Conservation (phyloP, 441 rosid genomes). For the Adansonia madagascariensis region DNA sequence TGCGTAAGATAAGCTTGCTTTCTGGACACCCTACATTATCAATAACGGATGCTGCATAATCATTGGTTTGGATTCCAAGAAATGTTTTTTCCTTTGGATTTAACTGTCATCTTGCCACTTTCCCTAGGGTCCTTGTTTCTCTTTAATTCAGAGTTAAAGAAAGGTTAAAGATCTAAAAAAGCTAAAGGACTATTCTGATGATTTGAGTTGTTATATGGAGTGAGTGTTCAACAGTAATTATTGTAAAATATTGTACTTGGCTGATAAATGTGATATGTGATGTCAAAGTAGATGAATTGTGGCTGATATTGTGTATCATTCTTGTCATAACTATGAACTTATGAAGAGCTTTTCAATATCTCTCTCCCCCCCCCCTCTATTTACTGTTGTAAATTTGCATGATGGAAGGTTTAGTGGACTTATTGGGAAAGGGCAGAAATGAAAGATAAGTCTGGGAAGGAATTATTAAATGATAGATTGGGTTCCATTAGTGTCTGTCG, state of each 20-base stretch:
- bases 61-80: not conserved
- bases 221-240: not conserved
- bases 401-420: not conserved
- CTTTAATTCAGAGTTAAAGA: conserved; percentile 1
- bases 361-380: not conserved
- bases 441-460: not conserved
- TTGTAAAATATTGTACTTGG: not conserved
- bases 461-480: not conserved
- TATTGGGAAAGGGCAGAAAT: not conserved
- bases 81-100: not conserved
- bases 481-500: conserved; percentile 17
- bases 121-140: not conserved
- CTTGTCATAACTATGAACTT: not conserved
- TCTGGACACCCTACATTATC: not conserved
- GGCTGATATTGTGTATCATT: conserved; percentile 18
- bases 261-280: conserved; percentile 12
- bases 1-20: conserved; percentile 4
- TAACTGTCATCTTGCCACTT: not conserved
- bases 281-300: conserved; percentile 7
- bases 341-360: not conserved
- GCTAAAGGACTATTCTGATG: not conserved
- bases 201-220: conserved; percentile 18
- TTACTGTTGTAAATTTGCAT: conserved; percentile 1
- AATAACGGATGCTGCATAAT: not conserved
- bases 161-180: not conserved